These are phyloP conservation scores for Orobanche coerulescens DNA, from an alignment of 257 asterid species.

Conservation along the genomic window DNA sequence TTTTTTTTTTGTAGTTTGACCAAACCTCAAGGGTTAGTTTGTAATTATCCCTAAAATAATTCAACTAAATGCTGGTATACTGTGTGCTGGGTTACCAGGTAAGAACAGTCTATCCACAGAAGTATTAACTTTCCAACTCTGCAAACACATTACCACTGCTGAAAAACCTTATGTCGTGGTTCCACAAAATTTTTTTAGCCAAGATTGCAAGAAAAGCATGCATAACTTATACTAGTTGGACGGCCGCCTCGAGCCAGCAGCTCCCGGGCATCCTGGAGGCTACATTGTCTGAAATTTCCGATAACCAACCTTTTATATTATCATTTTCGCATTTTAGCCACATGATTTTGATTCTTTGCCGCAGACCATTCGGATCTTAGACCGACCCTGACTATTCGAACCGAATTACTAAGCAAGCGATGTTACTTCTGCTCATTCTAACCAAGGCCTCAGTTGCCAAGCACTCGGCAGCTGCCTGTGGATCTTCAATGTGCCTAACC, in stretches of 20 bases:
- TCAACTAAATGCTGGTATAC: not conserved
- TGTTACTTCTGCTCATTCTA: slow-evolving; percentile 44
- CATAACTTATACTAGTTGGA: not conserved
- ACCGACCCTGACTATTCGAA: slow-evolving; percentile 36
- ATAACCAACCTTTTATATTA: too few relatives aligned
- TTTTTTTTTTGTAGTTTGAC: too few relatives aligned
- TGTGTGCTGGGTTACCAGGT: slow-evolving; percentile 25
- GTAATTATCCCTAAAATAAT: slow-evolving; percentile 17
- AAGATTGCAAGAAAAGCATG: not conserved
- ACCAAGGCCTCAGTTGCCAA: slow-evolving; percentile 50
- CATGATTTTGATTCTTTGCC: too few relatives aligned
- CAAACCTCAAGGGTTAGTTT: too few relatives aligned
- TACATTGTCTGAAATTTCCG: too few relatives aligned
- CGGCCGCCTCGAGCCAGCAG: too few relatives aligned
- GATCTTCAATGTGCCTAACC: slow-evolving; percentile 52
- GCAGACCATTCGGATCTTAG: too few relatives aligned
- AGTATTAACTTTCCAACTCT: slow-evolving; percentile 26
- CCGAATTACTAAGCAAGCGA: slow-evolving; percentile 52
- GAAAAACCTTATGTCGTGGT: slow-evolving; percentile 30
- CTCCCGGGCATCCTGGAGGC: too few relatives aligned
- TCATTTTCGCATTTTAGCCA: too few relatives aligned
- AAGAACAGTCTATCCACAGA: slow-evolving; percentile 21
- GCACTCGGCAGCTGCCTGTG: slow-evolving; percentile 58
- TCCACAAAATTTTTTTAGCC: not conserved
- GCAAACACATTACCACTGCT: slow-evolving; percentile 13